Evolutionary conservation across 2,329 filamentous ascomycete genomes (phyloP), one percentile per base, ranked within the genome.

Genomic region (Cladobotryum mycophilum): DNA sequence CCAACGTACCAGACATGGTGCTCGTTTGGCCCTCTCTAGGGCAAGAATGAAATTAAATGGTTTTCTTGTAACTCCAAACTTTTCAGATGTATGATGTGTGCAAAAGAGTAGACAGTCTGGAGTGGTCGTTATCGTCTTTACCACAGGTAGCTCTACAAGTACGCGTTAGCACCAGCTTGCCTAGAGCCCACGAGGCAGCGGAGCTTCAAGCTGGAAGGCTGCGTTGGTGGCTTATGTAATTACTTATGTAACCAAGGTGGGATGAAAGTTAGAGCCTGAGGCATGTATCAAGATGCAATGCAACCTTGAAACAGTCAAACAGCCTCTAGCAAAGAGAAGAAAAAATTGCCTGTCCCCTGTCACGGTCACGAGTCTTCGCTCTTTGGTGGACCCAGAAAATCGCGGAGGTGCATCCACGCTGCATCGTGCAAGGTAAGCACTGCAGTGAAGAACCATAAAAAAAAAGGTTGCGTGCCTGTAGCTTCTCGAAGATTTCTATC

Each of bases 1-100:
- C 52, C 53, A 44, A 67, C 73, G 51, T 61, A 76, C 77, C 75
- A 69, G 76, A 79, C 77, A 80, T 80, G 64, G 64, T 75, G 73
- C 63, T 57, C 60, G 52, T 44, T 38, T 51, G 50, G 57, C 56
- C 58, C 56, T 58, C 45, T 37, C 15, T 18, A 51, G 56, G 53
- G 52, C 55, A 47, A 37, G 42, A 11, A 37, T 40, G n/a, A 5
- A 38, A 38, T n/a, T 38, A 38, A 18, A 38, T n/a, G 36, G 14
- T 38, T 38, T 43, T 46, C 33, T 47, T 42, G 50, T 44, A 47
- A 37, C 22, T 43, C 45, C 41, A 43, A 22, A 38, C 22, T 37
- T 45, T 34, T 42, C 43, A 42, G 30, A 17, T 34, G 47, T 35
- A 37, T 40, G 13, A 30, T 30, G 4, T 30, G 25, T 30, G 25